phyloP scores from a whole-genome alignment of 345 rosid genomes.

The Turritis glabra region DNA sequence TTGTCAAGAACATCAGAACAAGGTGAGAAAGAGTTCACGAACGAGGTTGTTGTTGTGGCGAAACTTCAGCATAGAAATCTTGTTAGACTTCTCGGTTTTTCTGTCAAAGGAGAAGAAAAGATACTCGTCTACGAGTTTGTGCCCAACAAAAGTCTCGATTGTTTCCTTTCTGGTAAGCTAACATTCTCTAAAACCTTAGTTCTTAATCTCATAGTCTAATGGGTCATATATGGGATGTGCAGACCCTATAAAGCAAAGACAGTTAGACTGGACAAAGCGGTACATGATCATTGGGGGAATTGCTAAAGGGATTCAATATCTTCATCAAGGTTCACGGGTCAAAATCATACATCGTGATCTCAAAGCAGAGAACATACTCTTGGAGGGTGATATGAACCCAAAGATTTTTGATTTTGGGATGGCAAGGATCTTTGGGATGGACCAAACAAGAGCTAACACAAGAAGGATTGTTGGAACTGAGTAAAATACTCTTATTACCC shows the following conservation, averaged over 20 bases:
- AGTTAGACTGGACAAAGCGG: not conserved
- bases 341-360: not conserved
- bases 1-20: not conserved
- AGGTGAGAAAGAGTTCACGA: not conserved
- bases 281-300: not conserved
- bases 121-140: not conserved
- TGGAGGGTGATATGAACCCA: not conserved
- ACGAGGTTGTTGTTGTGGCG: not conserved
- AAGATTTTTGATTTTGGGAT: not conserved
- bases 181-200: not conserved
- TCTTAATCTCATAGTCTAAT: not conserved
- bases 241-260: not conserved
- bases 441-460: not conserved
- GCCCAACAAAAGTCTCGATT: not conserved
- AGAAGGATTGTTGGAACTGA: not conserved
- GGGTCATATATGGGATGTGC: not conserved
- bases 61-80: conserved; percentile 6
- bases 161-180: not conserved
- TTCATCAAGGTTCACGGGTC: not conserved
- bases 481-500: not conserved
- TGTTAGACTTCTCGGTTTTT: not conserved
- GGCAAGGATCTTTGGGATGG: not conserved
- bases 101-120: not conserved
- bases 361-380: not conserved
- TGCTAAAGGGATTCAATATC: not conserved